Conservation (phyloP, 192 early-diverging fungal species). For the Rhizophagus sp. region DNA sequence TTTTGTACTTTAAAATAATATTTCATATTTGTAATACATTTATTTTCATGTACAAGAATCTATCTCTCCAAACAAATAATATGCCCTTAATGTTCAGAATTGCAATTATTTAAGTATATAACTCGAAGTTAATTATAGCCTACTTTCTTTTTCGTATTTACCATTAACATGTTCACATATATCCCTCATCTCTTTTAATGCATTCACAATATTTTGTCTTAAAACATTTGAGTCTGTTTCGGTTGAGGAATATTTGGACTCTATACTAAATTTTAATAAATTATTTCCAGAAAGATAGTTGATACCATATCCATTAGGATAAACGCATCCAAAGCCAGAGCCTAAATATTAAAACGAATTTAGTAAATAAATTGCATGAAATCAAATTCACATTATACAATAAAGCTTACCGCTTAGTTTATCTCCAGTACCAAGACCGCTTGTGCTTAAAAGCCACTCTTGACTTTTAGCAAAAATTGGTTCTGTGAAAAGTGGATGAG, state of each 20-base stretch:
- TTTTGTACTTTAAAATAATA: conserved; percentile 25
- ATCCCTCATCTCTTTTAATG: conserved; percentile 36
- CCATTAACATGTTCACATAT: conserved; percentile 42
- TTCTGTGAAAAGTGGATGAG: conserved; percentile 58
- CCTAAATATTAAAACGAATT: conserved; percentile 40
- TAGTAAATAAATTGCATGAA: background rate
- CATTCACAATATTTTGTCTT: conserved; percentile 5
- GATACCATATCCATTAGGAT: conserved; percentile 81
- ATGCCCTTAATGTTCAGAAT: too few relatives aligned
- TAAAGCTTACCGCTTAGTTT: conserved; percentile 39
- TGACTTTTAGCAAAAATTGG: conserved; percentile 66
- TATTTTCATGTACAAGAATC: too few relatives aligned
- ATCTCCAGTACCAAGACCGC: conserved; percentile 70
- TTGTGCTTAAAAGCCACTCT: conserved; percentile 76
- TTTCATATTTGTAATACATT: too few relatives aligned
- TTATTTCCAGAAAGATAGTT: conserved; percentile 76
- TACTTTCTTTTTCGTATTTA: background rate
- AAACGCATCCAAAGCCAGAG: conserved; percentile 87
- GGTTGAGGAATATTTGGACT: conserved; percentile 58
- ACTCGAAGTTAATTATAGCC: background rate
- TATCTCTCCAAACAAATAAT: too few relatives aligned
- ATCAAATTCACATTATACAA: background rate
- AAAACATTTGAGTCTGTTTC: conserved; percentile 35
- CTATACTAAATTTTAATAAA: conserved; percentile 77
- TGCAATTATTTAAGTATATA: too few relatives aligned